These are phyloP conservation scores for Apiotrichum sp. DNA, from an alignment of 1,284 basidiomycete species.

Conservation along the genomic window DNA sequence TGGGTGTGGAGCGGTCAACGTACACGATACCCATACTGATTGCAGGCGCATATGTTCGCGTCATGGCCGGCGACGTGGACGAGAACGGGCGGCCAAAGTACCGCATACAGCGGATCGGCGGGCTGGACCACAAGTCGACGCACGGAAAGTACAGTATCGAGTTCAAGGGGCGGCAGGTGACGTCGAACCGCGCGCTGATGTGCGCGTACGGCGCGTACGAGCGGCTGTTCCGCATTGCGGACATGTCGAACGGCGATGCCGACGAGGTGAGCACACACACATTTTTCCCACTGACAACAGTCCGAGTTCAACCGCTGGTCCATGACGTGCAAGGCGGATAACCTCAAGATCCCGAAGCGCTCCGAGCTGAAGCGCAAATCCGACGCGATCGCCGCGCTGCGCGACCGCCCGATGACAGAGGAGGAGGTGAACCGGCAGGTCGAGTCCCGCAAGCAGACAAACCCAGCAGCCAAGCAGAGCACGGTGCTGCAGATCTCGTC, in stretches of 20 bases:
- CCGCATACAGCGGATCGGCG: slow-evolving; percentile 67
- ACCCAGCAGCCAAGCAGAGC: slow-evolving; percentile 53
- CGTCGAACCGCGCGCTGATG: slow-evolving; percentile 59
- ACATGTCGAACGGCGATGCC: slow-evolving; percentile 67
- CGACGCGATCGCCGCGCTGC: slow-evolving; percentile 57
- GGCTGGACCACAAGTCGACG: slow-evolving; percentile 11
- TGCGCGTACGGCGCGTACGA: slow-evolving; percentile 63
- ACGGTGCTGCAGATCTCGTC: slow-evolving; percentile 52
- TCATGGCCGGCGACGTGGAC: slow-evolving; percentile 55
- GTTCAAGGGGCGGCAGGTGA: slow-evolving; percentile 47
- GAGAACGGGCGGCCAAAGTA: slow-evolving; percentile 61
- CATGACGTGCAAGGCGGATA: slow-evolving; percentile 53
- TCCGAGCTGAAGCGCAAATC: slow-evolving; percentile 60
- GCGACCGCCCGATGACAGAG: slow-evolving; percentile 64
- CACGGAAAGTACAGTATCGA: slow-evolving; percentile 65
- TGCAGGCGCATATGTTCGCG: slow-evolving; percentile 71
- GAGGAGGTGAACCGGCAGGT: slow-evolving; percentile 66
- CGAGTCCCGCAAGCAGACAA: slow-evolving; percentile 39
- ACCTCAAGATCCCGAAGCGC: slow-evolving; percentile 61
- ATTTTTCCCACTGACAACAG: slow-evolving; percentile 47
- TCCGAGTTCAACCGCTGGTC: slow-evolving; percentile 65
- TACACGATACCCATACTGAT: not conserved
- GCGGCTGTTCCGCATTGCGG: slow-evolving; percentile 64
- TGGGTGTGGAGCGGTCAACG: slow-evolving; percentile 4
- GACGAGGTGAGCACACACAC: slow-evolving; percentile 50